These are phyloP conservation scores for Corchorus capsularis DNA, from an alignment of 345 rosid genomes.

Conservation along the genomic window DNA sequence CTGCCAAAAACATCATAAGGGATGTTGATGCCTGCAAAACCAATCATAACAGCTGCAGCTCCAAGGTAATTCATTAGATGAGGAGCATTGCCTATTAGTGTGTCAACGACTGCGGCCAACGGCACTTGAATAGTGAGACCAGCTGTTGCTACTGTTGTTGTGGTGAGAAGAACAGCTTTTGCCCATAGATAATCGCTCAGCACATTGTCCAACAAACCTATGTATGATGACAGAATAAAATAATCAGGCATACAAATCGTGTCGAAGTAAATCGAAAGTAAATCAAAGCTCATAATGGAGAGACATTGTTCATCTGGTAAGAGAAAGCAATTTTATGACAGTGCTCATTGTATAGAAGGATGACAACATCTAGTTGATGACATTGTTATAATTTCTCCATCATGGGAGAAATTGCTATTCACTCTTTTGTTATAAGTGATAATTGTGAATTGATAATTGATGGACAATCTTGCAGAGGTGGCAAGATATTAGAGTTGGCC, in stretches of 20 bases:
- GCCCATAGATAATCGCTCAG: conserved; percentile 96
- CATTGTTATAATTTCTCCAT: neutral
- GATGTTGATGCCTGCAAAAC: conserved; percentile 85
- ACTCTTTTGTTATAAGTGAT: neutral
- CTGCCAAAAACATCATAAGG: conserved; percentile 54
- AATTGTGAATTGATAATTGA: neutral
- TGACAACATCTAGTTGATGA: neutral
- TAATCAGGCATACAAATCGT: neutral
- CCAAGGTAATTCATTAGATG: conserved; percentile 73
- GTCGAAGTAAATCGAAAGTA: neutral
- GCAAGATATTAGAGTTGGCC: neutral
- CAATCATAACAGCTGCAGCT: conserved; percentile 83
- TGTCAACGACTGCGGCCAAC: conserved; percentile 83
- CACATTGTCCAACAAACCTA: conserved; percentile 91
- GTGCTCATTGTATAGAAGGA: neutral
- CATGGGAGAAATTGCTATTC: neutral
- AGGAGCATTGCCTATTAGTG: conserved; percentile 71
- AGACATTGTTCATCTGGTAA: neutral
- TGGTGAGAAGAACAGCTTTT: conserved; percentile 86
- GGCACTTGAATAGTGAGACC: conserved; percentile 97
- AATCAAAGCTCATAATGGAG: neutral
- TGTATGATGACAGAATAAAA: neutral
- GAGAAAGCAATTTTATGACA: neutral
- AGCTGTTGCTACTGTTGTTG: conserved; percentile 92
- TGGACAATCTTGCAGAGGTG: neutral